Conservation (phyloP, 805 yeast species). For the Hanseniaspora valbyensis region DNA sequence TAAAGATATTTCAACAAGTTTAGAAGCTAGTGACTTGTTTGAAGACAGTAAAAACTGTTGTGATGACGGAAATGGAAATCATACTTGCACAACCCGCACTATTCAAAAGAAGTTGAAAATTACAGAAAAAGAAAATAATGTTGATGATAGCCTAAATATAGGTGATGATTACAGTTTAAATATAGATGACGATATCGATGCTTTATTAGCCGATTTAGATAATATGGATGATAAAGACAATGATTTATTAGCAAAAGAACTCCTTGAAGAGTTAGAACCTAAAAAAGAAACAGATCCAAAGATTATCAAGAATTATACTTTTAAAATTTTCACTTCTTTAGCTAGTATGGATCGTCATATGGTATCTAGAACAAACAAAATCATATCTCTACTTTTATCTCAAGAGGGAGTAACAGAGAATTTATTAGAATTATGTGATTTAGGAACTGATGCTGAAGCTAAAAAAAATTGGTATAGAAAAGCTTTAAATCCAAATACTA, state of each 20-base stretch:
- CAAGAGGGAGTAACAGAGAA: constrained; percentile 24
- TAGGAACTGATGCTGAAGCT: constrained; percentile 82
- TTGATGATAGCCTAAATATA: background rate
- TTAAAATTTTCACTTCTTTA: constrained; percentile 70
- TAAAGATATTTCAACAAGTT: too few species aligned
- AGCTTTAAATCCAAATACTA: constrained; percentile 33
- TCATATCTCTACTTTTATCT: constrained; percentile 57
- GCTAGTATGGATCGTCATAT: constrained; percentile 79
- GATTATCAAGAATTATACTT: constrained; percentile 41
- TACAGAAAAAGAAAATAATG: background rate
- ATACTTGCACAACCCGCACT: too few species aligned
- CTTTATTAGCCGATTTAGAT: constrained; percentile 24
- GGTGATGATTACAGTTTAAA: constrained; percentile 13
- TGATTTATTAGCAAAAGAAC: constrained; percentile 6
- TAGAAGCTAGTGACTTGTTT: too few species aligned
- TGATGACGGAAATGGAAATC: too few species aligned
- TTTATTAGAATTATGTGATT: constrained; percentile 37
- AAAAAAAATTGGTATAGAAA: constrained; percentile 67
- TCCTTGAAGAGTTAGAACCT: constrained; percentile 19
- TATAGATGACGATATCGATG: constrained; percentile 27
- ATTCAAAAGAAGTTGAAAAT: background rate
- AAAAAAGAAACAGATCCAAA: background rate
- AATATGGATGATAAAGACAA: constrained; percentile 23
- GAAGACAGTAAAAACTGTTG: too few species aligned
- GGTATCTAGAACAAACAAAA: constrained; percentile 62